Conservation (phyloP, 2,329 filamentous ascomycete genomes). For the Penicillium sp. region DNA sequence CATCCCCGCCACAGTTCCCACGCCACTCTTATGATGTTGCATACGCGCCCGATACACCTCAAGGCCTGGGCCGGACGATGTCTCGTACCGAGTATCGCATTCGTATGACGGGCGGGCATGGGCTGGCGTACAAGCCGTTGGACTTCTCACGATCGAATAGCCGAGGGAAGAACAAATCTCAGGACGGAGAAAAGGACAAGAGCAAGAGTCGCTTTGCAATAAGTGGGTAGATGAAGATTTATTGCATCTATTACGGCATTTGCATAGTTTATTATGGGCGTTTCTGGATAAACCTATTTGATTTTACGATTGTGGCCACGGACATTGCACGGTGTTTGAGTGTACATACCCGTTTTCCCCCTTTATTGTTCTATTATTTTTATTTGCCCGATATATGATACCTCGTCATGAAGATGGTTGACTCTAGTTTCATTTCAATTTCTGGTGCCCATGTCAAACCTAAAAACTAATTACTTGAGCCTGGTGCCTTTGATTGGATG, state of each 20-base stretch:
- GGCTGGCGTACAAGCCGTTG: constrained; percentile 48
- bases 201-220: constrained; percentile 9
- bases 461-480: neutral
- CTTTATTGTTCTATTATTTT: neutral
- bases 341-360: constrained; percentile 15
- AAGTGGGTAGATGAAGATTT: constrained; percentile 6
- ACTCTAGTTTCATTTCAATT: neutral
- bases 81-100: constrained; percentile 51
- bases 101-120: constrained; percentile 47
- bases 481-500: neutral
- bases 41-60: constrained; percentile 43
- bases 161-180: constrained; percentile 13
- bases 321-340: constrained; percentile 20
- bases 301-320: neutral
- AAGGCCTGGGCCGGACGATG: constrained; percentile 45
- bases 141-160: constrained; percentile 33
- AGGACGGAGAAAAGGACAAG: neutral
- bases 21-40: constrained; percentile 48
- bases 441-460: neutral
- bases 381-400: neutral
- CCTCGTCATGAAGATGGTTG: neutral
- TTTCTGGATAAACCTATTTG: constrained; percentile 1
- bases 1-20: constrained; percentile 35
- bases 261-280: constrained; percentile 12
- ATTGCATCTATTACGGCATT: neutral